Evolutionary conservation across 352 stramenopile genomes (phyloP), one percentile per base, ranked within the genome.

Genomic region (Thalassiosira exigua): DNA sequence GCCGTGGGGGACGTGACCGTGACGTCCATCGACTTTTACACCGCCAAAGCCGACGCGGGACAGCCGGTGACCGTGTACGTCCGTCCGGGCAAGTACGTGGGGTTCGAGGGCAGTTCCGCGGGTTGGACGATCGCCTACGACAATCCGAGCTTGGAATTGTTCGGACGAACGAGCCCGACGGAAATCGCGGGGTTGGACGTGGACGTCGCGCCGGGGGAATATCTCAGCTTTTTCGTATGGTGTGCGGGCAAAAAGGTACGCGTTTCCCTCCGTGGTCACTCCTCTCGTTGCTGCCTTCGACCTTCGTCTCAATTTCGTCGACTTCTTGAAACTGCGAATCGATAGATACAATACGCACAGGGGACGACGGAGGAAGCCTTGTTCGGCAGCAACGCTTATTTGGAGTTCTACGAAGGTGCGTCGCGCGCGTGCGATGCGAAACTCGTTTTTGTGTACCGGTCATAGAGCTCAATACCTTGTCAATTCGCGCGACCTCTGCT

Each of bases 111-210:
- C 14, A 36, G 51, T 22, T 14, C 17, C 19, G n/a, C 36, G 29
- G 53, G 62, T 21, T 80, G 71, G 71, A 69, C 36, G 44, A 22
- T 69, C 3, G 29, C 69, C 51, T 69, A 74, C 36, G 54, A 65
- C 42, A 73, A 80, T 26, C 3, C 54, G 32, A 42, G n/a, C 26
- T 22, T 67, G 19, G 57, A 72, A 19, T 22, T 72, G 11, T 48
- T 61, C 32, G 62, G 62, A 3, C 32, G 44, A 62, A 41, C n/a
- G 14, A 29, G 21, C 46, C 5, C 62, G 7, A 52, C 48, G 48
- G 19, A 36, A 24, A 61, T 72, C 60, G n/a, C 48, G 12, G 62
- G 14, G 26, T 27, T 62, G 27, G 46, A 61, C 42, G 48, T 72
- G 17, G 41, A 22, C 27, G 39, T 72, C 50, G 21, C 48, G 24